Percentiles rank a stretch among this genome's conserved stretches.
phyloP scores from a whole-genome alignment of 2,329 filamentous ascomycete genomes.

The Exserohilum rostratum region DNA sequence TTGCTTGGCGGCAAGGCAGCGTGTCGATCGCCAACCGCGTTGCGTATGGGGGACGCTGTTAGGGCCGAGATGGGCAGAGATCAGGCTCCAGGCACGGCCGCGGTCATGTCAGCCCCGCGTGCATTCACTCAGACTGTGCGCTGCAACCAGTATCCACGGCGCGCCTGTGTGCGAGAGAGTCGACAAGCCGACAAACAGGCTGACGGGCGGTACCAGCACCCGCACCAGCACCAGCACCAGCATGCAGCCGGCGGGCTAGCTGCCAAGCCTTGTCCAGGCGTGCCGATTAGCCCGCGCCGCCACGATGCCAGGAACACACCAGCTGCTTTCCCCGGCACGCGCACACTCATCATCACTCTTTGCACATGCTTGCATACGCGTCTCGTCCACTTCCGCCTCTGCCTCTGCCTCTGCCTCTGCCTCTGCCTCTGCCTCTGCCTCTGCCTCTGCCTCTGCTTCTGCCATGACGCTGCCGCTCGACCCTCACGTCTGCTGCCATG shows the following conservation, averaged over 20 bases:
- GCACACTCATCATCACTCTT: neutral
- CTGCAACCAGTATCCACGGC: neutral
- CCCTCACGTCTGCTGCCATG: neutral
- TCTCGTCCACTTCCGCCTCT: neutral
- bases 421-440: too few species aligned
- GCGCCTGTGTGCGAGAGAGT: neutral
- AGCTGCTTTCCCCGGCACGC: neutral
- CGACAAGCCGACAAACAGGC: conserved; percentile 4
- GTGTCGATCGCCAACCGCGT: conserved; percentile 21
- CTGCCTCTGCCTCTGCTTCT: too few species aligned
- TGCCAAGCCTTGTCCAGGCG: conserved; percentile 20
- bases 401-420: too few species aligned
- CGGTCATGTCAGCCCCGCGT: conserved; percentile 22
- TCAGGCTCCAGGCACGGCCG: conserved; percentile 6
- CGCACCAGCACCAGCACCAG: neutral
- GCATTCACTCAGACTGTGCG: conserved; percentile 9
- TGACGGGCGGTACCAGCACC: neutral
- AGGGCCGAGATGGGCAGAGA: conserved; percentile 27
- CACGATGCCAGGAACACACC: conserved; percentile 20
- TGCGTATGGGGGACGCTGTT: conserved; percentile 14
- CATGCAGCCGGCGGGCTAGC: conserved; percentile 22
- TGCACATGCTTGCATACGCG: neutral
- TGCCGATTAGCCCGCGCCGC: conserved; percentile 23
- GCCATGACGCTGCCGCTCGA: too few species aligned
- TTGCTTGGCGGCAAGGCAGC: conserved; percentile 25